A percentile compares a stretch with the other conserved stretches of the same genome.
phyloP scores from a whole-genome alignment of 441 rosid genomes.

The Metrosideros polymorpha region DNA sequence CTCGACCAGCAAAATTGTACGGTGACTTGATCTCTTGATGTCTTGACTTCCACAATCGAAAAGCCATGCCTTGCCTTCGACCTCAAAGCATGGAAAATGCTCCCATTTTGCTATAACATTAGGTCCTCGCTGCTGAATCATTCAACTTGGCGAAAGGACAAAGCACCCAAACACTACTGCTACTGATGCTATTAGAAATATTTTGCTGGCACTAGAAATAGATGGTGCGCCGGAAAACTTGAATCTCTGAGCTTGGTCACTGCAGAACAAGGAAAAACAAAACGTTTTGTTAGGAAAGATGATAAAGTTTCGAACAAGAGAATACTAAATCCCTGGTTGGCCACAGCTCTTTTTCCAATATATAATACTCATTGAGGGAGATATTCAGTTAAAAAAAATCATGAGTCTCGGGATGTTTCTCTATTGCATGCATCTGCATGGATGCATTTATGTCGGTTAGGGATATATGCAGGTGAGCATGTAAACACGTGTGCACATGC shows the following conservation, averaged over 20 bases:
- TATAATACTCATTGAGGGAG: not conserved
- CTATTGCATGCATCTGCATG: not conserved
- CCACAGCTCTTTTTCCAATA: not conserved
- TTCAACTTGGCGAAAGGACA: conserved; percentile 4
- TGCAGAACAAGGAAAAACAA: conserved; percentile 18
- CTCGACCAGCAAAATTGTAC: not conserved
- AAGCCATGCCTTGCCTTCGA: not conserved
- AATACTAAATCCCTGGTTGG: not conserved
- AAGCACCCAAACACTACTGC: conserved; percentile 18
- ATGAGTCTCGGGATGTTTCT: not conserved
- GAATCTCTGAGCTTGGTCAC: conserved; percentile 64
- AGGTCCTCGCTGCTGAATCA: not conserved
- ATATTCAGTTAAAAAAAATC: not conserved
- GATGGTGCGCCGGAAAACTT: conserved; percentile 45
- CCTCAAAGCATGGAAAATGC: not conserved
- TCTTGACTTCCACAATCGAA: not conserved
- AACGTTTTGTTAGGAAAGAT: not conserved
- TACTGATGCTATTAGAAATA: conserved; percentile 11
- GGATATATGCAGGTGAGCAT: not conserved
- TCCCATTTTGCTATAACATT: not conserved
- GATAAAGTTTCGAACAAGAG: not conserved
- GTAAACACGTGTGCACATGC: not conserved
- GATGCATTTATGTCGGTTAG: not conserved
- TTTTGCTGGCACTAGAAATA: conserved; percentile 9
- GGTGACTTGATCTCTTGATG: not conserved